Base-by-base conservation (phyloP, 2,329 filamentous ascomycete species). In the Trichoderma guizhouense region DNA sequence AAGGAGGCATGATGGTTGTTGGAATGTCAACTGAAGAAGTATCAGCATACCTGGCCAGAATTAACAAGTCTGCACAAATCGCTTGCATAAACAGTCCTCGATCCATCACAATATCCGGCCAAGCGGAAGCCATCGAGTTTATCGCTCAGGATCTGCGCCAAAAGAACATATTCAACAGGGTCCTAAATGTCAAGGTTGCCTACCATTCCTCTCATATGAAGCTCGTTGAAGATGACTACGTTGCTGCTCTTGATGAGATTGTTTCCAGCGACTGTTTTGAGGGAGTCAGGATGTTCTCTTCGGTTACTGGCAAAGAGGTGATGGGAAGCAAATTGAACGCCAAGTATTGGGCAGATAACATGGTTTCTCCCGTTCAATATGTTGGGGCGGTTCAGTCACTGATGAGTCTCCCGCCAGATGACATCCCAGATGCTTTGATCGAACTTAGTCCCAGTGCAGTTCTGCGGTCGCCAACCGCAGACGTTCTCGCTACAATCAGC, bases 121-220 rank as follows among this genome's bases (percentile, higher is more conserved):
- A 80, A 30, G 72, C 72, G 0, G 75, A 77, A 2, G 77, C 78
- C 18, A 78, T 85, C 24, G 64, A 78, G 0, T 63, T 71, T 7
- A 77, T 84, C 60, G 76, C 77, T 4, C 73, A 76, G 4, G 78
- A 83, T 11, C 74, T 85, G 21, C 73, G 75, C 14, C 69, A 71
- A 0, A 79, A 75, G 43, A 76, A 73, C 0, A 73, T 85, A 7
- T 82, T 82, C 53, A 78, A 79, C 61, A 79, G 79, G 5, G 71
- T 81, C 1, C 77, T 86, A 8, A 74, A 79, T 2, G 82, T 85
- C 14, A 76, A 79, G 7, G 77, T 80, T 3, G 83, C 84, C 1
- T 86, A 86, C 57, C 84, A 86, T 72, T 85, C 84, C 1, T 78
- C 79, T 1, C 82, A 85, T 32, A 86, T 86, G 84, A 76, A 75